Evolutionary conservation across 306 rosid genomes (phyloP), one percentile per base, ranked within the genome.

Genomic region (Dicorynia guianensis): DNA sequence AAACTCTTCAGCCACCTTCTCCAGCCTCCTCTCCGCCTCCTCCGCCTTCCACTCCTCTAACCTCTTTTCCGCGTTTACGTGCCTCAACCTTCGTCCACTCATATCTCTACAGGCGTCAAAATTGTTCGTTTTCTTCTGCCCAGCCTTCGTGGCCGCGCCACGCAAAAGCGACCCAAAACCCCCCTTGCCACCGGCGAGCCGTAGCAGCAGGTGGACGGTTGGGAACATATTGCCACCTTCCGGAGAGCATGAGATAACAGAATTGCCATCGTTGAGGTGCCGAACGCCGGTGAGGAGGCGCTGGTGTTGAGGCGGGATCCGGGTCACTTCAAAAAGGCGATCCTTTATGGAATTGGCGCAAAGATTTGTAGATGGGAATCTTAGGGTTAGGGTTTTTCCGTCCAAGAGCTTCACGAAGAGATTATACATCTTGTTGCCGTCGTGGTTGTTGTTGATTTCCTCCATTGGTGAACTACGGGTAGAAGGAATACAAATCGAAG

Each of bases 71-170:
- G 98, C 98, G 67, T 96, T 96, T 39, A 96, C 99, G 67, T 96
- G 99, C 58, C 99, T 80, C 84, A 96, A 80, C 84, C 99, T 81
- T 50, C 98, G 80, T 1, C 99, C 99, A 18, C 99, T 96, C 99
- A 96, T 96, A 43, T 96, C 98, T 35, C 99, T 82, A 70, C 99
- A 96, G 0, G 99, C 99, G 15, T 96, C 99, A 71, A 96, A 90
- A 70, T 96, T 93, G 81, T 87, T 93, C 65, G 99, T 96, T 82
- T 96, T 96, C 87, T 93, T 96, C 91, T 92, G 97, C 62, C 98
- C 97, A 0, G 96, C 98, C 78, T 93, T 93, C 8, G 98, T 87
- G 46, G 93, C 99, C 49, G 99, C 98, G 4, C 99, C 98, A 0
- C 99, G 91, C 8, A 96, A 80, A 42, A 96, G 82, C 34, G 98